Base-by-base conservation (phyloP, 139 green algal species). In the Chlorella sorokiniana region DNA sequence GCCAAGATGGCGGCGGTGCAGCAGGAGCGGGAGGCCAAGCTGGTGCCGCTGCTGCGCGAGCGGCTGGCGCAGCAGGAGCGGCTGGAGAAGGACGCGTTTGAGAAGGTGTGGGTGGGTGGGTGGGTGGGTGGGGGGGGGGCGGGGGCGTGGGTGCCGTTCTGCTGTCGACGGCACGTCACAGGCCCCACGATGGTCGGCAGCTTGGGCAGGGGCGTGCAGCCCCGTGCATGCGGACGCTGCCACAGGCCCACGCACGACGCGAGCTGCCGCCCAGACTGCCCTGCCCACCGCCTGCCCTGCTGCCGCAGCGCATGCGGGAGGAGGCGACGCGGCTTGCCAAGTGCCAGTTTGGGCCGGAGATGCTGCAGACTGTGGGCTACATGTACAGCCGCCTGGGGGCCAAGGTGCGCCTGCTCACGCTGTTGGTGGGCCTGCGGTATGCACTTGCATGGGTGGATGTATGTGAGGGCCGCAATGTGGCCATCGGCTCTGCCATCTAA, bases 311-410 rank as follows among this genome's bases (percentile, higher is more conserved):
- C 25, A 65, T 90, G 80, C 69, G 76, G 44, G 48, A 84, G 61
- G 89, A 95, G 78, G 91, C 90, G 0, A 20, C 74, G 29, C 61
- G 85, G n/a, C 85, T 97, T 29, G 87, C 88, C 1, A 71, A 88
- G 25, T 87, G 85, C 9, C 91, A 90, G 5, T 98, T 96, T 82
- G 94, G 94, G n/a, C 89, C 91, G 31, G 92, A 92, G 33, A 94
- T 98, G 90, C 88, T 98, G 56, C 56, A 78, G 25, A 78, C 73
- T 89, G 44, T 88, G 81, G 86, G 85, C 67, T 89, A 89, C 52
- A 78, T 98, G 67, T 98, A 98, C 78, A 85, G 90, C 78, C 87
- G 89, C 40, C 79, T 90, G 79, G 94, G 89, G 0, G 89, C 91
- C 59, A 92, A 82, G 73, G 71, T 78, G 48, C 25, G 70, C n/a